Conservation (phyloP, 768 basidiomycete species). For the Calocera viscosa region DNA sequence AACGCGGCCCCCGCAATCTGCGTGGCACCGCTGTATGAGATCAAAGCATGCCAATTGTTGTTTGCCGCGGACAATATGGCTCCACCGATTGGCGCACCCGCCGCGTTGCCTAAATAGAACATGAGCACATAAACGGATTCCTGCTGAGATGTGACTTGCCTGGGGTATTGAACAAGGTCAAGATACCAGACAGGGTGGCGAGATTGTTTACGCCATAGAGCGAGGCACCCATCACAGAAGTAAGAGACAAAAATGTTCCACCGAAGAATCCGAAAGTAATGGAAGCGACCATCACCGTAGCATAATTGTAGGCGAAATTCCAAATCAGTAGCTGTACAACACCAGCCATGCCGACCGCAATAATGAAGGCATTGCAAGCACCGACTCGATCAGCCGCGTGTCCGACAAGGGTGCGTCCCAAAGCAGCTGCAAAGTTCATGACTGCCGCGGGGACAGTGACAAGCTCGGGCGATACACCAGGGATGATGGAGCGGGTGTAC, state of each 20-base stretch:
- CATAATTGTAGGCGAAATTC: conserved; percentile 28
- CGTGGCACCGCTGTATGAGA: conserved; percentile 24
- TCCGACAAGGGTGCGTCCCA: conserved; percentile 29
- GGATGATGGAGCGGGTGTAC: conserved; percentile 17
- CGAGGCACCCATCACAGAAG: conserved; percentile 26
- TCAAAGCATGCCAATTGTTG: conserved; percentile 27
- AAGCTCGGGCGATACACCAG: conserved; percentile 15
- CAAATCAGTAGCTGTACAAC: conserved; percentile 31
- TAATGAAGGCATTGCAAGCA: conserved; percentile 31
- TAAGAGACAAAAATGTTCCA: conserved; percentile 28
- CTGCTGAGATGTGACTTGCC: conserved; percentile 14
- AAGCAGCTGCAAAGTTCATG: conserved; percentile 23
- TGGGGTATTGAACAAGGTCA: conserved; percentile 15
- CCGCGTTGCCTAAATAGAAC: conserved; percentile 18
- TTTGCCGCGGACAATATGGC: conserved; percentile 25
- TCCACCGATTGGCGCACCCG: conserved; percentile 27
- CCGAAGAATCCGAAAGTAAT: conserved; percentile 29
- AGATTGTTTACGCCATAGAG: conserved; percentile 18
- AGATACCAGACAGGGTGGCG: conserved; percentile 15
- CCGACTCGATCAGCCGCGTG: conserved; percentile 32
- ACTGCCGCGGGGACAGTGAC: conserved; percentile 19
- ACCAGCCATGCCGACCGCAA: conserved; percentile 28
- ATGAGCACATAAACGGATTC: neutral
- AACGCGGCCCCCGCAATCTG: conserved; percentile 25
- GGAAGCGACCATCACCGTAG: conserved; percentile 25